Base-by-base conservation (phyloP, 1,139 yeast species). In the Yamadazyma diospyri region DNA sequence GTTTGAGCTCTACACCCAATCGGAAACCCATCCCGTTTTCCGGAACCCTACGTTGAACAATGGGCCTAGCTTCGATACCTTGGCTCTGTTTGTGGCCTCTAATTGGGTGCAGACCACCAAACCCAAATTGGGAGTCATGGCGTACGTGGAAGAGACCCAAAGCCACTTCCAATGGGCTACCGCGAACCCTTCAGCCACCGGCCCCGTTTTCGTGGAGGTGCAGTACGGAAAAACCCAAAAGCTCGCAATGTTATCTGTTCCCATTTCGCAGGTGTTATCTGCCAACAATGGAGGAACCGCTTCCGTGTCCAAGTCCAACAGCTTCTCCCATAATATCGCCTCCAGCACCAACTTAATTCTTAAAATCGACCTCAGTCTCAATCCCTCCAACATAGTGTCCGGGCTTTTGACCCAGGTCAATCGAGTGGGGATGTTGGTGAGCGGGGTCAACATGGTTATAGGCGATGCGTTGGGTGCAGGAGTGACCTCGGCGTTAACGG, bases 41-140 rank as follows among this genome's bases (percentile, higher is more conserved):
- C 13, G 32, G 9, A 33, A 33, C 16, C 36, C 36, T 4, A 33
- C 36, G 5, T 14, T 33, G 17, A 29, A 25, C 20, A 34, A 31
- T 25, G 37, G 34, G 2, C 34, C 34, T 5, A 12, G 13, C 6
- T 34, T 16, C 18, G 12, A 20, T 7, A 31, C 30, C 3, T 12
- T 26, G 8, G 20, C 16, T 1, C 26, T 27, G 3, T 27, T 34
- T 20, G 18, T n/a, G 8, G 22, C 8, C 15, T 30, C 34, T 2
- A 30, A 31, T 28, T 34, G 34, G 34, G 27, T 34, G 9, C 16
- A 16, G 10, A 15, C 29, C 5, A 23, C n/a, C 14, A 16, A 19
- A 19, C 37, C 37, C 3, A 23, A 27, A 20, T 15, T 13, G 10
- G 37, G 28, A n/a, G 32, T 34, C 2, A 13, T 22, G 8, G 37